Percentiles rank a stretch among this genome's conserved stretches.
Conservation (phyloP, 371 early-diverging fungal genomes). For the Umbelopsis sp. region DNA sequence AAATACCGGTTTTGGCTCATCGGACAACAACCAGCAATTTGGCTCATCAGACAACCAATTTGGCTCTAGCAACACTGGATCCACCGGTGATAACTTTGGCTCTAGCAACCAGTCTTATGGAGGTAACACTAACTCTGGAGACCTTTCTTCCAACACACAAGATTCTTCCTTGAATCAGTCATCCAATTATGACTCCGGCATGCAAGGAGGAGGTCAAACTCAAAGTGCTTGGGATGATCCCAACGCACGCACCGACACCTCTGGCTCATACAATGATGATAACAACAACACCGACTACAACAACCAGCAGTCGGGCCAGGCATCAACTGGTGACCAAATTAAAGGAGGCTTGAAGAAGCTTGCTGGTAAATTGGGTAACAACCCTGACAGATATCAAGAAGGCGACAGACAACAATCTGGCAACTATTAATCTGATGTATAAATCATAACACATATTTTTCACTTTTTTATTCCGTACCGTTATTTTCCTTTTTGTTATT, state of each 20-base stretch:
- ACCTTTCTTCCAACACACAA: not conserved
- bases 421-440: constrained; percentile 1
- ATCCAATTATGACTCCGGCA: not conserved
- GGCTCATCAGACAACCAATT: not conserved
- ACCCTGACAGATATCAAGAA: constrained; percentile 33
- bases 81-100: not conserved
- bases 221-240: not conserved
- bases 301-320: not conserved
- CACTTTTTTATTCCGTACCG: no score
- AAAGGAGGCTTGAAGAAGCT: constrained; percentile 32
- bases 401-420: constrained; percentile 16
- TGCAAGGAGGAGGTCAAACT: not conserved
- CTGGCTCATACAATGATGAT: not conserved
- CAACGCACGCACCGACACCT: not conserved
- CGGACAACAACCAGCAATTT: not conserved
- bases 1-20: not conserved
- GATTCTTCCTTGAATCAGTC: constrained; percentile 2
- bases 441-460: not conserved
- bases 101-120: not conserved
- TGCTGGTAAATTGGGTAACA: constrained; percentile 35
- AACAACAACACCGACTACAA: not conserved
- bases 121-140: not conserved
- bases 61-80: not conserved
- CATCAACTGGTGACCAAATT: constrained; percentile 25
- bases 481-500: no score